These are phyloP conservation scores for Priceomyces carsonii DNA, from an alignment of 805 yeast genomes.

Conservation along the genomic window DNA sequence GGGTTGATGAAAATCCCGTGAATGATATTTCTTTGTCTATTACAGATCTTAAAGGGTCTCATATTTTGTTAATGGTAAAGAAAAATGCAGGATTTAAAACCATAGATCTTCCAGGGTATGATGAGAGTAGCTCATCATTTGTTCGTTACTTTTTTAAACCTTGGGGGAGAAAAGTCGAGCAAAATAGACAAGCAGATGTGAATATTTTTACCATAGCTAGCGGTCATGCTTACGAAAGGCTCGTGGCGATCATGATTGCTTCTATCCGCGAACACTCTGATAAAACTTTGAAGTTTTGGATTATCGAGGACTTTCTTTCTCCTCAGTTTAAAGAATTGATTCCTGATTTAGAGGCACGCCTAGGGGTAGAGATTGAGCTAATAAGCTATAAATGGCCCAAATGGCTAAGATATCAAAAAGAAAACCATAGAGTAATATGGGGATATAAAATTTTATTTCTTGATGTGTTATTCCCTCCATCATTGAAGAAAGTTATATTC, in stretches of 20 bases:
- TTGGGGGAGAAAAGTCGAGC: background rate
- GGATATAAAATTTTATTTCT: slow-evolving; percentile 84
- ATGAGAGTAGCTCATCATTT: too few relatives aligned
- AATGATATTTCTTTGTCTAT: slow-evolving; percentile 31
- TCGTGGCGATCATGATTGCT: slow-evolving; percentile 74
- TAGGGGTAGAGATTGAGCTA: slow-evolving; percentile 70
- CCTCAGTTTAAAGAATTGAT: slow-evolving; percentile 62
- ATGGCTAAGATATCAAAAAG: slow-evolving; percentile 81
- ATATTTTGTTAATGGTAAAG: slow-evolving; percentile 46
- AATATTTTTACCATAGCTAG: slow-evolving; percentile 83
- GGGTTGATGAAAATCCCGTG: slow-evolving; percentile 24
- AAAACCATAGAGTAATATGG: slow-evolving; percentile 79
- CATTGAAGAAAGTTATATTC: slow-evolving; percentile 72
- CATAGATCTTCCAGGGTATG: too few relatives aligned
- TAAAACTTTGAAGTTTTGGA: slow-evolving; percentile 74
- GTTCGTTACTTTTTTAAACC: too few relatives aligned
- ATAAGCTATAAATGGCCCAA: slow-evolving; percentile 91
- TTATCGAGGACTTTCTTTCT: slow-evolving; percentile 78
- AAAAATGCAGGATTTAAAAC: slow-evolving; percentile 27
- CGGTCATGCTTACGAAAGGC: slow-evolving; percentile 76
- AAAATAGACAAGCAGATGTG: slow-evolving; percentile 53
- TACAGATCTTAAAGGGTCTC: slow-evolving; percentile 46
- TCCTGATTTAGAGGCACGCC: slow-evolving; percentile 57
- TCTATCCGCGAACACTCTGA: slow-evolving; percentile 68
- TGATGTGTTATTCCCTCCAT: slow-evolving; percentile 84